phyloP scores from a whole-genome alignment of 1,139 yeast species.

The Sugiyamaella castrensis region DNA sequence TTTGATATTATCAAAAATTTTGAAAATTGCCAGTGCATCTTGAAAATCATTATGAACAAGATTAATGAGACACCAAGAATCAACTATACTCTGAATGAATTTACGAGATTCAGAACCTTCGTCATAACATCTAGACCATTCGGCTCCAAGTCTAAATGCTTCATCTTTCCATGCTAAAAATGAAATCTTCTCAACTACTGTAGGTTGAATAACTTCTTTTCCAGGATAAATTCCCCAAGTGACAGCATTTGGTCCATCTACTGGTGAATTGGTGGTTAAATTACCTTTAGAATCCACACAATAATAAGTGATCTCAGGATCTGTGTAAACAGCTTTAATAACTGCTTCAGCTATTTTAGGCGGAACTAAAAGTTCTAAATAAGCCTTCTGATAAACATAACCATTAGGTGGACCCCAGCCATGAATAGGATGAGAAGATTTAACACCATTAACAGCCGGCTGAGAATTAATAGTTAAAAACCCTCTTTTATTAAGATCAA shows the following conservation, averaged over 20 bases:
- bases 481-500: conserved; percentile 61
- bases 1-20: conserved; percentile 27
- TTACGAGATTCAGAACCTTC: conserved; percentile 35
- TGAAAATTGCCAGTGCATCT: conserved; percentile 37
- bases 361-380: conserved; percentile 78
- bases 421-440: conserved; percentile 63
- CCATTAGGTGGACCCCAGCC: conserved; percentile 99
- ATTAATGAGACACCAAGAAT: conserved; percentile 72
- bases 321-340: conserved; percentile 46
- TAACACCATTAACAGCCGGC: conserved; percentile 83
- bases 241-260: conserved; percentile 80
- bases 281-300: conserved; percentile 67
- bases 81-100: conserved; percentile 51
- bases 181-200: conserved; percentile 85
- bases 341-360: conserved; percentile 47
- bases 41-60: conserved; percentile 83
- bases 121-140: conserved; percentile 62
- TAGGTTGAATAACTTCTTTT: conserved; percentile 85
- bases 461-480: conserved; percentile 88
- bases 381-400: conserved; percentile 89
- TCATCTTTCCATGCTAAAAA: conserved; percentile 98
- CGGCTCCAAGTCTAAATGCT: conserved; percentile 75
- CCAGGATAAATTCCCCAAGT: conserved; percentile 98
- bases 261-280: conserved; percentile 62
- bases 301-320: conserved; percentile 65